Conservation (phyloP, 1,284 basidiomycete genomes). For the Peniophora sp. region DNA sequence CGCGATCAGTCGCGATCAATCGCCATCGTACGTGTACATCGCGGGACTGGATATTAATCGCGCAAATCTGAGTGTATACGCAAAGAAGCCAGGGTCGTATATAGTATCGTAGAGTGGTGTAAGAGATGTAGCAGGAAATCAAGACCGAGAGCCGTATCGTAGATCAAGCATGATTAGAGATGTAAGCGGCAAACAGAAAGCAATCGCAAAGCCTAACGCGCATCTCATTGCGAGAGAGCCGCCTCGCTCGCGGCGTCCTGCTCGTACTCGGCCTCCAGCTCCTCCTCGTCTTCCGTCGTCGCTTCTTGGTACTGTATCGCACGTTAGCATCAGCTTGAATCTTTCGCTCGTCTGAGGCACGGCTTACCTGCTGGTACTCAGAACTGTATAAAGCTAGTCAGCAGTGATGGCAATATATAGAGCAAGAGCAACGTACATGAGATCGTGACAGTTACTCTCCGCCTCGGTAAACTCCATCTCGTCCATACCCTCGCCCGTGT, state of each 20-base stretch:
- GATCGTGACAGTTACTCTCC: constrained; percentile 75
- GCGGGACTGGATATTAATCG: too few relatives aligned
- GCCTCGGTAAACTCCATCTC: constrained; percentile 90
- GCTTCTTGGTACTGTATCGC: not conserved
- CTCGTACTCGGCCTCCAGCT: not conserved
- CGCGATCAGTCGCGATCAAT: too few relatives aligned
- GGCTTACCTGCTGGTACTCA: constrained; percentile 65
- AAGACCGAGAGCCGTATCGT: too few relatives aligned
- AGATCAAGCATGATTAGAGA: too few relatives aligned
- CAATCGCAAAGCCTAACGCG: not conserved
- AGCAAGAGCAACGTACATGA: constrained; percentile 59
- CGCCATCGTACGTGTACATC: too few relatives aligned
- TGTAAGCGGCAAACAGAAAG: constrained; percentile 1
- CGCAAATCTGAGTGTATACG: too few relatives aligned
- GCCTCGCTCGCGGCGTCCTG: not conserved
- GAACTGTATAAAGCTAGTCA: constrained; percentile 30
- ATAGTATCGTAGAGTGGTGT: too few relatives aligned
- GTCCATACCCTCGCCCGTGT: constrained; percentile 89
- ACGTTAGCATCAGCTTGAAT: not conserved
- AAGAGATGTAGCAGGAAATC: too few relatives aligned
- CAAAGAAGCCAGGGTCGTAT: too few relatives aligned
- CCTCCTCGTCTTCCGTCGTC: not conserved
- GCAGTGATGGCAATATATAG: not conserved
- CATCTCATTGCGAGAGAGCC: not conserved
- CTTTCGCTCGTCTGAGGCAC: not conserved